A percentile compares a stretch with the other conserved stretches of the same genome.
phyloP scores from a whole-genome alignment of 78 protist genomes.

The Ministeria vibrans region DNA sequence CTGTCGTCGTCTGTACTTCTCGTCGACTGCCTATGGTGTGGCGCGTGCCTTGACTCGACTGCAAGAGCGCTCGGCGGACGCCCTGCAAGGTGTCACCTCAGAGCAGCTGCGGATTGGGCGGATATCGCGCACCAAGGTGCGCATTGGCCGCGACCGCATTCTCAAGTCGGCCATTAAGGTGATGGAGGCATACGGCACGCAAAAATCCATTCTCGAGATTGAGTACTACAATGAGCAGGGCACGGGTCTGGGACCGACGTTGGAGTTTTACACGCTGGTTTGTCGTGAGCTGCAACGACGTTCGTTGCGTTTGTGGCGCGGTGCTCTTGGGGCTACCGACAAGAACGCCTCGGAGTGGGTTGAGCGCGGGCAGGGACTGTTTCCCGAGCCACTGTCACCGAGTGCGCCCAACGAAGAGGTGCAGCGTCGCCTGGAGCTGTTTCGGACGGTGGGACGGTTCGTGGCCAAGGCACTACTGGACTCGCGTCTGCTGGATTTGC shows the following conservation, averaged over 20 bases:
- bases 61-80: neutral
- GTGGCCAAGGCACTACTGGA: conserved; percentile 64
- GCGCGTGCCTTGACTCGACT: conserved; percentile 36
- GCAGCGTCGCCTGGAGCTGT: neutral
- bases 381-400: conserved; percentile 21
- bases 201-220: conserved; percentile 44
- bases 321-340: neutral
- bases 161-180: conserved; percentile 31
- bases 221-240: conserved; percentile 69
- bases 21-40: conserved; percentile 32
- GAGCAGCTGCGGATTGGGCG: conserved; percentile 1
- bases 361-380: conserved; percentile 22
- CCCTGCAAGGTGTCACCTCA: neutral
- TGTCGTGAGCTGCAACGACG: conserved; percentile 24
- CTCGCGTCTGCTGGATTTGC: conserved; percentile 39
- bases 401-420: neutral
- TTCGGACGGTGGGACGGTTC: conserved; percentile 32
- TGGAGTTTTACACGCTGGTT: conserved; percentile 69
- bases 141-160: conserved; percentile 26
- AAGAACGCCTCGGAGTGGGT: neutral
- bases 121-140: conserved; percentile 34
- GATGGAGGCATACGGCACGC: conserved; percentile 15
- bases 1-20: conserved; percentile 15
- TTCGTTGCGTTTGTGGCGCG: conserved; percentile 39
- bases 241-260: conserved; percentile 80